Base-by-base conservation (phyloP, 2,329 filamentous ascomycete species). In the Scedosporium apiospermum region DNA sequence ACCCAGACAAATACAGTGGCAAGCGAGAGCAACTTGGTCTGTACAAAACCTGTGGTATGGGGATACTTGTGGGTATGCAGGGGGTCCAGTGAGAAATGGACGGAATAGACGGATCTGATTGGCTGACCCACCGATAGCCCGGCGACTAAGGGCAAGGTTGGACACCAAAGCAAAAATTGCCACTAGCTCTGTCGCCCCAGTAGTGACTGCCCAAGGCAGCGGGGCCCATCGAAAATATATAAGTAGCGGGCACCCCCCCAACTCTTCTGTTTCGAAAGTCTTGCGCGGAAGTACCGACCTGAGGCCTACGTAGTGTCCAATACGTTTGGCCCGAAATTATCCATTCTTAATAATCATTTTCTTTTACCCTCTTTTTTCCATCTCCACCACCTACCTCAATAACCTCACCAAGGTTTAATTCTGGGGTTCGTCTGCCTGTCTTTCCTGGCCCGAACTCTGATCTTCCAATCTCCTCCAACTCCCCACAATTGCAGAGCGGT, bases 231-330 rank as follows among this genome's bases (percentile, higher is more conserved):
- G 81, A 80, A 82, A 82, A 78, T 83, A 83, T 83, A 83, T 83
- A 83, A 83, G 76, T 76, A 81, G 75, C 72, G 71, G 72, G 72
- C 73, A 76, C 76, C 79, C 80, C 81, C 81, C 80, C 77, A 60
- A 55, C 26, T 61, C 75, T 77, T 70, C 71, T 73, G 73, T 77
- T 78, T 77, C 71, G 73, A 75, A 71, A 72, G 71, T 78, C 75
- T 77, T 76, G 80, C 77, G 79, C 76, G 79, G 80, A 82, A 82
- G 76, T 78, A 75, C 78, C 79, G 79, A 82, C 78, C 78, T 74
- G 78, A 77, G 78, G 79, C 79, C 71, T 80, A 77, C 77, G 78
- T 78, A 80, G 73, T 74, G 74, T 71, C 75, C 74, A 73, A 72
- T 73, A 72, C 77, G 76, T 80, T 74, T 70, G 78, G 77, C 75